Percentiles rank a stretch among this genome's conserved stretches.
These are phyloP conservation scores for Phylloporus sp. DNA, from an alignment of 768 basidiomycete species.

Conservation along the genomic window DNA sequence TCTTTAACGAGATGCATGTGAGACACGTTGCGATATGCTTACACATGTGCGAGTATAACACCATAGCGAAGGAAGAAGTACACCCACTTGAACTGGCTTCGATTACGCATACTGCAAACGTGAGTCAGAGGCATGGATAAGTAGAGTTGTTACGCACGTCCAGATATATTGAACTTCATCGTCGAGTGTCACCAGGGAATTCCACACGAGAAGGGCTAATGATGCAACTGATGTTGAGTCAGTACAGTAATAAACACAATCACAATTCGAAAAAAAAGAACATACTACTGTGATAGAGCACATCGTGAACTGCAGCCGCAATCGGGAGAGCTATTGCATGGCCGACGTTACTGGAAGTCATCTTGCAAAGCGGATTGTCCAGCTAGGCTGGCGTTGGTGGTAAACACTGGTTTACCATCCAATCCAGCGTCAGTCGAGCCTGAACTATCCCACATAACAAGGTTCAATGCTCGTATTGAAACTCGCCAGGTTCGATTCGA, in stretches of 20 bases:
- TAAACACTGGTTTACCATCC: too few species aligned
- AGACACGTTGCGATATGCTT: background rate
- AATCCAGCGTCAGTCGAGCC: too few species aligned
- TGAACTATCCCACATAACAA: too few species aligned
- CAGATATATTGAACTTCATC: slow-evolving; percentile 20
- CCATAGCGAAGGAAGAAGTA: slow-evolving; percentile 28
- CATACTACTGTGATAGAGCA: slow-evolving; percentile 13
- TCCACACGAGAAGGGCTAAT: slow-evolving; percentile 13
- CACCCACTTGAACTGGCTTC: slow-evolving; percentile 27
- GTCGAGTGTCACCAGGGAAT: slow-evolving; percentile 9
- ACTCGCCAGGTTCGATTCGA: too few species aligned
- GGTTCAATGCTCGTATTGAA: background rate
- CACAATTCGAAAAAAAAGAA: too few species aligned
- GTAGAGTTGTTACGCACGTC: slow-evolving; percentile 13
- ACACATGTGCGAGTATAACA: slow-evolving; percentile 18
- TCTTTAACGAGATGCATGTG: background rate
- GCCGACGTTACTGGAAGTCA: background rate
- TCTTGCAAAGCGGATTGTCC: background rate
- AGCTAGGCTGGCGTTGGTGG: background rate
- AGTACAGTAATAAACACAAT: background rate
- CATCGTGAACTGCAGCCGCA: slow-evolving; percentile 1
- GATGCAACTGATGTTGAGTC: slow-evolving; percentile 9
- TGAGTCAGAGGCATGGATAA: too few species aligned
- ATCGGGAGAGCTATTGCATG: background rate
- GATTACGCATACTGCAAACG: slow-evolving; percentile 19